Evolutionary conservation across 73 alveolate genomes (phyloP), one percentile per base, ranked within the genome.

Genomic region (Paramecium octaurelia): DNA sequence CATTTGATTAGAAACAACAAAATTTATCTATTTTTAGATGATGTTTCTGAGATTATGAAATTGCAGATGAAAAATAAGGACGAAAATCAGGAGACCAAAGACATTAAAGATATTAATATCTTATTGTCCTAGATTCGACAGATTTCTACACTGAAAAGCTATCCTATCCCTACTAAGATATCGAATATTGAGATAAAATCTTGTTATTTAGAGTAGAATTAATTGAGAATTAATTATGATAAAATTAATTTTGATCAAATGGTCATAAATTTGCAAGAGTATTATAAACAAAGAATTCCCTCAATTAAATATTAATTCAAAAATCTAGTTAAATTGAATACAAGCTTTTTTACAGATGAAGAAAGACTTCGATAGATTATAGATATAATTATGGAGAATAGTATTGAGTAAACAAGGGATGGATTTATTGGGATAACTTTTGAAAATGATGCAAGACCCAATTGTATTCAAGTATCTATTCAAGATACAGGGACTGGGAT

Each of bases 381-480:
- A 1, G 91, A 80, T 44, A 80, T 35, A 20, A 31, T 48, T 3
- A 42, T 80, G 70, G 43, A 80, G 6, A 80, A 80, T 44, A 43
- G 91, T 48, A 80, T 80, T 14, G 34, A 80, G 23, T 18, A 80
- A 18, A 80, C 91, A 21, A 80, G 44, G 23, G 91, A 80, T 23
- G 91, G 91, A 31, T 80, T 80, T 35, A 80, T 80, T 44, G 43
- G 48, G 4, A 48, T 80, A n/a, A 80, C 73, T 48, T 24, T 80
- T 42, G 46, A 80, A 43, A 46, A 80, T 5, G 70, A 40, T 42
- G 10, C 24, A 80, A 40, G 73, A 20, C 48, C 73, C 16, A 43
- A 48, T 44, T 80, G 75, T 8, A 35, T 80, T 44, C n/a, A 80
- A 80, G 73, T 80, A 21, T 38, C 73, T 3, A 43, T 80, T 0